These are phyloP conservation scores for Rhizopogon roseolus DNA, from an alignment of 768 basidiomycete species.

Conservation along the genomic window DNA sequence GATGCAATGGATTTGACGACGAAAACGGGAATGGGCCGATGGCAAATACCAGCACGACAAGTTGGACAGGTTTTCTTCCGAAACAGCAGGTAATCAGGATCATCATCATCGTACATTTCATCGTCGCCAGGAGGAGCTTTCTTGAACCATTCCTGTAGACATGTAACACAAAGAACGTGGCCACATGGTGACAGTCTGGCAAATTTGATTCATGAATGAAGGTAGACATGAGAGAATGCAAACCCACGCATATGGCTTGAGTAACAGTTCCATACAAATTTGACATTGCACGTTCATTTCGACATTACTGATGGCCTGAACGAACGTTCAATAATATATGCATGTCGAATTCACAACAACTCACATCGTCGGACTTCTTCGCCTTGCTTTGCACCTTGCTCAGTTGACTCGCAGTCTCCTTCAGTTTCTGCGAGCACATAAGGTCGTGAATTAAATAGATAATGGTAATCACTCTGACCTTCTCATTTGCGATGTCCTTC, in stretches of 20 bases:
- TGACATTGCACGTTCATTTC: constrained; percentile 66
- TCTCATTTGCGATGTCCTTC: constrained; percentile 32
- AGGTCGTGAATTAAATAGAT: not conserved
- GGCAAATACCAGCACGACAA: constrained; percentile 53
- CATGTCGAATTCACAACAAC: constrained; percentile 4
- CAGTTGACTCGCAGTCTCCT: constrained; percentile 42
- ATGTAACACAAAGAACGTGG: constrained; percentile 67
- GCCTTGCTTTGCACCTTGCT: constrained; percentile 40
- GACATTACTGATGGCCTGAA: constrained; percentile 48
- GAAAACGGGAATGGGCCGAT: constrained; percentile 65
- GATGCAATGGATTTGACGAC: constrained; percentile 57
- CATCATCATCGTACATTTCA: constrained; percentile 38
- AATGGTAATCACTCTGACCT: constrained; percentile 27
- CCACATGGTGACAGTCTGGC: constrained; percentile 69
- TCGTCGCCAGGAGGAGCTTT: constrained; percentile 50
- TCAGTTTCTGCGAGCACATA: constrained; percentile 29
- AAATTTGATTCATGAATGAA: constrained; percentile 7
- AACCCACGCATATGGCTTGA: constrained; percentile 64
- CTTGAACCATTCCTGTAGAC: constrained; percentile 77
- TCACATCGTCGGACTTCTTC: constrained; percentile 56
- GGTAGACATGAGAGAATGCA: not conserved
- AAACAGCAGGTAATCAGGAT: constrained; percentile 42
- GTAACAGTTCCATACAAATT: constrained; percentile 69
- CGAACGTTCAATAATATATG: not conserved
- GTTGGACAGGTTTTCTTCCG: constrained; percentile 71